Evolutionary conservation across 1,139 yeast genomes (phyloP), one percentile per base, ranked within the genome.

Genomic region (Debaryomyces psychrophilus): DNA sequence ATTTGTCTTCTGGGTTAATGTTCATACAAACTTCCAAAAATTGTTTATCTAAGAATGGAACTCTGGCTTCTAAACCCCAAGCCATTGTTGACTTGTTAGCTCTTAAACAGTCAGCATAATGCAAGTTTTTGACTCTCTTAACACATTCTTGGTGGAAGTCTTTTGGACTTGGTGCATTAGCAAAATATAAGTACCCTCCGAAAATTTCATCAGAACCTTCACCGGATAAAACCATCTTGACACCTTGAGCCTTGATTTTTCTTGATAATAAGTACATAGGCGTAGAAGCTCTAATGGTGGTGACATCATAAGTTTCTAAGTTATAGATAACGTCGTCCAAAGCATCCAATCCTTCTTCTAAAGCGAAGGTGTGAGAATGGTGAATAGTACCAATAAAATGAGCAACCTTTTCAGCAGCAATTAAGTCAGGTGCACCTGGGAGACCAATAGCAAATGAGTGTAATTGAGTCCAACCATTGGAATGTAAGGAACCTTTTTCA

Each of bases 71-170:
- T 57, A 93, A 82, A 69, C 99, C 99, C 99, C 99, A 93, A 35
- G 99, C 99, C 97, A 93, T 89, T 52, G 99, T 93, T 29, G 98
- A 92, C 76, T 93, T 93, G 89, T 93, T 93, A 57, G 99, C 99
- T 71, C 99, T 87, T 67, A 93, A 78, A 77, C 98, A 92, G 76
- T 93, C 99, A 53, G 99, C 92, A 60, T 85, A 85, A 71, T 93
- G 97, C 72, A 93, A 80, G 92, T 93, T 92, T 80, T 93, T 90
- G 60, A 93, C 97, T 69, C 99, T 83, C 74, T 86, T 77, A 51
- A 95, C 97, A 72, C 95, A 87, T 76, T 93, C 99, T 55, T 83
- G 77, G 71, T 93, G 99, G 90, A 93, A 93, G 59, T 88, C 98
- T 50, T 75, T 76, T 44, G 96, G 85, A 48, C 86, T 77, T 60